Percentiles rank a stretch among this genome's conserved stretches.
Conservation (phyloP, 2,329 filamentous ascomycete genomes). For the Helotiales sp. region DNA sequence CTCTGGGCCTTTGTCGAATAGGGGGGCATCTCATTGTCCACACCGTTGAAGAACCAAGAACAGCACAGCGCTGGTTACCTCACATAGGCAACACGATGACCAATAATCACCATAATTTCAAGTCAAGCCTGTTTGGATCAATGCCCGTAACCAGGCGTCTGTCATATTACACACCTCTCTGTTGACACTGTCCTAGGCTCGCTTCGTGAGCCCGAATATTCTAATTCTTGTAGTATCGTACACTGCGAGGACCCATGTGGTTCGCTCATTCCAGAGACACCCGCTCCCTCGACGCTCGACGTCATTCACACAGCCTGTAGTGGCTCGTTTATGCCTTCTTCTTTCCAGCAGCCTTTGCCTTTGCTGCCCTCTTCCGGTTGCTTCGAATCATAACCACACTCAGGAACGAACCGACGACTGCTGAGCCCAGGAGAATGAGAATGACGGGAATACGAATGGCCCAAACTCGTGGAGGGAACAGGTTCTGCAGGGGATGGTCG, state of each 20-base stretch:
- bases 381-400: slow-evolving; percentile 98
- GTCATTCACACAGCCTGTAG: background rate
- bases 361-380: slow-evolving; percentile 96
- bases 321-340: slow-evolving; percentile 72
- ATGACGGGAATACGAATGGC: slow-evolving; percentile 98
- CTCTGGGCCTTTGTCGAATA: background rate
- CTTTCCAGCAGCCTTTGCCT: slow-evolving; percentile 82
- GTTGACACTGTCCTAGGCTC: background rate
- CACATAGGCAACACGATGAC: background rate
- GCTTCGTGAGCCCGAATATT: background rate
- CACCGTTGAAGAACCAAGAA: background rate
- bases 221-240: background rate
- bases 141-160: background rate
- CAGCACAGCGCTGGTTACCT: background rate
- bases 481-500: slow-evolving; percentile 87
- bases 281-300: background rate
- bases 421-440: slow-evolving; percentile 86
- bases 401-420: slow-evolving; percentile 95
- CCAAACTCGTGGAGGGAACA: slow-evolving; percentile 98
- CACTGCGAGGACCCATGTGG: background rate
- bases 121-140: background rate
- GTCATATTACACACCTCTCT: slow-evolving; percentile 5
- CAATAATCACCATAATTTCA: background rate
- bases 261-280: background rate
- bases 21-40: background rate